These are phyloP conservation scores for Myrica gale DNA, from an alignment of 306 rosid genomes.

Conservation along the genomic window DNA sequence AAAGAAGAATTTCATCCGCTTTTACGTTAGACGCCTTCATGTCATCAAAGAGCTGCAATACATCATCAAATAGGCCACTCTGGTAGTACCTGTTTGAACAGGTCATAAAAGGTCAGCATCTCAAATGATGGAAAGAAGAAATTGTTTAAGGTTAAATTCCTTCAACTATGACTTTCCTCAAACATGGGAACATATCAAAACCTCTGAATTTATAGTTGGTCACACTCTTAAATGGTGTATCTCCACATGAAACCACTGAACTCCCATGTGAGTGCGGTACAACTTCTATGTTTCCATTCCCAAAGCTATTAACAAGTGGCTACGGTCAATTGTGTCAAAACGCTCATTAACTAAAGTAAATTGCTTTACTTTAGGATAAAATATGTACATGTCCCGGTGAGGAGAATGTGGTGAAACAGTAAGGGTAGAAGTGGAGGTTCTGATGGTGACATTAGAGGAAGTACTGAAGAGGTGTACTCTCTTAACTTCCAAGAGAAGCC, in stretches of 20 bases:
- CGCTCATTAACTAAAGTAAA: background rate
- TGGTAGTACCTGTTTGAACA: conserved; percentile 60
- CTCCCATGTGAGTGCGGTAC: background rate
- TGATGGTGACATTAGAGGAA: background rate
- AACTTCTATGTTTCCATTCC: too few species aligned
- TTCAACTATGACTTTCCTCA: background rate
- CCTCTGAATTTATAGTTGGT: background rate
- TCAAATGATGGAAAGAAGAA: background rate
- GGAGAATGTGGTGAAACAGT: background rate
- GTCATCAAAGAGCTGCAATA: conserved; percentile 59
- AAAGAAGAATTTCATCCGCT: conserved; percentile 64
- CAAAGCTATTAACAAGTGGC: background rate
- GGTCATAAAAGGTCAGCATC: conserved; percentile 4
- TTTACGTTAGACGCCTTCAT: conserved; percentile 52
- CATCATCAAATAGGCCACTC: conserved; percentile 56
- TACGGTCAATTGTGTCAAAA: background rate
- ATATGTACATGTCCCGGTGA: background rate
- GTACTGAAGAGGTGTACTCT: background rate
- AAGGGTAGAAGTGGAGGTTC: background rate
- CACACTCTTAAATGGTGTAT: background rate
- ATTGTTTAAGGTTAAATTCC: background rate
- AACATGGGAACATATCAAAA: background rate
- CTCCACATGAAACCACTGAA: background rate
- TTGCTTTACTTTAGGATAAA: background rate
- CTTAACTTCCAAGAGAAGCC: background rate